Evolutionary conservation across 306 rosid species (phyloP).

Genomic region (Canavalia ensiformis): DNA sequence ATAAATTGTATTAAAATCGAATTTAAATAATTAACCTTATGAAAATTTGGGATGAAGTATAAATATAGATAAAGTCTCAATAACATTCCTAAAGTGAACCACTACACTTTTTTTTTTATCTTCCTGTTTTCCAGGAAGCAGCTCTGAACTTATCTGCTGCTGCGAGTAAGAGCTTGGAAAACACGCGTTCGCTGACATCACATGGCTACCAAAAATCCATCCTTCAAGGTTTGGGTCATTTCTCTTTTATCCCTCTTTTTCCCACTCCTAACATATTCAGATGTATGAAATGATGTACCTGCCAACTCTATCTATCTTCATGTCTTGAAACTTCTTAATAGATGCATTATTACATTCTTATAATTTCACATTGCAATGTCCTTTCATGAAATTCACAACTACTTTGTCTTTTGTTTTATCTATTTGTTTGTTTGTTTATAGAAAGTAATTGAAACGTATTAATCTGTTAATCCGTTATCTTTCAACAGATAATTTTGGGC

Average conservation of each 20-base stretch:
- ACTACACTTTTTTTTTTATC: neutral
- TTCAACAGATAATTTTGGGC: conserved; percentile 77
- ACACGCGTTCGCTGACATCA: conserved; percentile 32
- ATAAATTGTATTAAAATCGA: too few relatives aligned
- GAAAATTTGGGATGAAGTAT: too few relatives aligned
- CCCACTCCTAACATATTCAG: neutral
- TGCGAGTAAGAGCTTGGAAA: conserved; percentile 40
- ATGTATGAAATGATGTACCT: neutral
- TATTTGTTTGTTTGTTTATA: too few relatives aligned
- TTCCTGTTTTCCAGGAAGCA: conserved; percentile 49
- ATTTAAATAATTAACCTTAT: too few relatives aligned
- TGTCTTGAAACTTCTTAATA: conserved; percentile 2
- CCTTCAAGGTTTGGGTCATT: conserved; percentile 52
- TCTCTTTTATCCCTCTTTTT: neutral
- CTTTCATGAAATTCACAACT: neutral
- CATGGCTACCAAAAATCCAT: conserved; percentile 40
- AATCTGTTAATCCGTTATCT: neutral
- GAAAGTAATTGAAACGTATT: neutral
- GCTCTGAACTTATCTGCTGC: neutral
- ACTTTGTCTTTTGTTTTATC: neutral
- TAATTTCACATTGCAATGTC: neutral
- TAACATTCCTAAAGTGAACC: too few relatives aligned
- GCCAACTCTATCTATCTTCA: neutral
- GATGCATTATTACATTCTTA: conserved; percentile 14
- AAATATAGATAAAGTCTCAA: too few relatives aligned